Conservation (phyloP, 352 stramenopile species). For the Pythium brassicae region DNA sequence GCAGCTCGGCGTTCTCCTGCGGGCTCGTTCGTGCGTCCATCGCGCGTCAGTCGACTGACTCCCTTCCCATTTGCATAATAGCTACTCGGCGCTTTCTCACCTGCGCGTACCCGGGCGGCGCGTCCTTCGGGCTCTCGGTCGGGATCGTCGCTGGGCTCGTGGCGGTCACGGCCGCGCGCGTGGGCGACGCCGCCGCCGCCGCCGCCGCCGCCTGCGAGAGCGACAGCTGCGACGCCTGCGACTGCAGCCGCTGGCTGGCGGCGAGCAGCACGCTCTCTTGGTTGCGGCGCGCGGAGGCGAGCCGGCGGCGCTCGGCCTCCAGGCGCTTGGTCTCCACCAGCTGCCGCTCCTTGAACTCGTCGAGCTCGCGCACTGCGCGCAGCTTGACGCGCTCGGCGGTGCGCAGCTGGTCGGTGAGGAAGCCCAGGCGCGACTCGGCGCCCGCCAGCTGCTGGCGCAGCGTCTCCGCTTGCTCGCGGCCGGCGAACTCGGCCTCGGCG, state of each 20-base stretch:
- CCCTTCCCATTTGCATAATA: too few species aligned
- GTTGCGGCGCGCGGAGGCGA: slow-evolving; percentile 62
- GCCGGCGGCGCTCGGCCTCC: slow-evolving; percentile 48
- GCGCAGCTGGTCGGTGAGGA: slow-evolving; percentile 44
- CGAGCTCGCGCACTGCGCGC: slow-evolving; percentile 36
- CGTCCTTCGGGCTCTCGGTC: slow-evolving; percentile 18
- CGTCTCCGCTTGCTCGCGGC: slow-evolving; percentile 31
- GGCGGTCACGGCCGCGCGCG: background rate
- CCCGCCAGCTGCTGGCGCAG: slow-evolving; percentile 41
- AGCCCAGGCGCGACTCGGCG: slow-evolving; percentile 54
- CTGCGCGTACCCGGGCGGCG: slow-evolving; percentile 4
- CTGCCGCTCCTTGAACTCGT: slow-evolving; percentile 57
- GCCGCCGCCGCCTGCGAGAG: slow-evolving; percentile 20
- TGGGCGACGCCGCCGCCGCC: slow-evolving; percentile 20
- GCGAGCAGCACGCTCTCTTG: slow-evolving; percentile 42
- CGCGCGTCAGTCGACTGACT: background rate
- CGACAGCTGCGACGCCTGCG: slow-evolving; percentile 12
- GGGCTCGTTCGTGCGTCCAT: too few species aligned
- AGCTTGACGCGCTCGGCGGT: slow-evolving; percentile 59
- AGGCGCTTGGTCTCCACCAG: slow-evolving; percentile 57
- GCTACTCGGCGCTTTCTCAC: too few species aligned
- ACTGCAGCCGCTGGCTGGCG: slow-evolving; percentile 35
- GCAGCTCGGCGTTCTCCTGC: slow-evolving; percentile 35
- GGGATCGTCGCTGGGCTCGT: slow-evolving; percentile 23
- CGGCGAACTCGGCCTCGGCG: slow-evolving; percentile 39